These are phyloP conservation scores for Bifiguratus adelaidae DNA, from an alignment of 192 early-diverging fungal species.

Conservation along the genomic window DNA sequence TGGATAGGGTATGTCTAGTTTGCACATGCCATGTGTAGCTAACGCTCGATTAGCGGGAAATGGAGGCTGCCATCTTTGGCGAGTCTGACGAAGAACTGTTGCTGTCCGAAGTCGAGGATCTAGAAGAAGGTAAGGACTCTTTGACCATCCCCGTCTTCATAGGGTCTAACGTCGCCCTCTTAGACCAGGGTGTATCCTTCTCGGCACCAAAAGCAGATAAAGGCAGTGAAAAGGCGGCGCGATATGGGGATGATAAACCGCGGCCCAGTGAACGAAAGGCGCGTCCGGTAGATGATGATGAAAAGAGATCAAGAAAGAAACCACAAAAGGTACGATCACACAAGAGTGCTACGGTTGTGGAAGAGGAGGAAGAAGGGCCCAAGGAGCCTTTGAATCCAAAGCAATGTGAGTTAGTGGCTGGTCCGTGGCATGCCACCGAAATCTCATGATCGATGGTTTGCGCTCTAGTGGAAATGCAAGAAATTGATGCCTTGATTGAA, in stretches of 20 bases:
- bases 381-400: not conserved
- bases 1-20: no score
- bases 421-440: not conserved
- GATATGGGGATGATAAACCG: not conserved
- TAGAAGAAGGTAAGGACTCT: not conserved
- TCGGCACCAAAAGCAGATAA: no score
- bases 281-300: not conserved
- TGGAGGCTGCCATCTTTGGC: not conserved
- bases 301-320: not conserved
- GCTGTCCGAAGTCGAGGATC: not conserved
- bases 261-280: not conserved
- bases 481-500: slow-evolving; percentile 16
- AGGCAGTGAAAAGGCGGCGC: no score
- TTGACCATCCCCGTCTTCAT: not conserved
- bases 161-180: not conserved
- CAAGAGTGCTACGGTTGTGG: not conserved
- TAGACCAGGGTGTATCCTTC: no score
- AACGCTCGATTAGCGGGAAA: not conserved
- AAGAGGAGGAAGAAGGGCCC: not conserved
- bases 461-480: slow-evolving; percentile 12
- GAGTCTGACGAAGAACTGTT: not conserved
- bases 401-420: not conserved
- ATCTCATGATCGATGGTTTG: not conserved
- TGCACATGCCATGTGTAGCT: no score
- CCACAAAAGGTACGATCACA: not conserved